These are phyloP conservation scores for Penicillium argentinense DNA, from an alignment of 495 filamentous ascomycete species.

Conservation along the genomic window DNA sequence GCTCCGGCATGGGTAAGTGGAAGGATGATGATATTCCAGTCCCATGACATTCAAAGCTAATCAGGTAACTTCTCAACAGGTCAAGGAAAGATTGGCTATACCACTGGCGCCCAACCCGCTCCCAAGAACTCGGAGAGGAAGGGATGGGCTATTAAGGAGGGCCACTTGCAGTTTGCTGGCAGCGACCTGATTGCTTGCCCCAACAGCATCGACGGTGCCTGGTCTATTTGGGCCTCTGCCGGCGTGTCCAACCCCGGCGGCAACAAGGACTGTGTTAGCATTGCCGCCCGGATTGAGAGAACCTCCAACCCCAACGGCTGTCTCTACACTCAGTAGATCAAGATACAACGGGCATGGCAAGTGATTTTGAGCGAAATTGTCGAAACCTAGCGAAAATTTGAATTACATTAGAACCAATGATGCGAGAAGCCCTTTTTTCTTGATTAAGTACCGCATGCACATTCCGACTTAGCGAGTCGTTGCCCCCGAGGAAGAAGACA, in stretches of 20 bases:
- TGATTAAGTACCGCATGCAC: no score
- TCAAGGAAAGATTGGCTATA: conserved; percentile 52
- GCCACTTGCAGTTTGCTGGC: conserved; percentile 44
- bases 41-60: background rate
- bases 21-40: background rate
- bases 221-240: conserved; percentile 46
- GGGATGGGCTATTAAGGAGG: conserved; percentile 42
- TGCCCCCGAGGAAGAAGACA: no score
- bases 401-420: no score
- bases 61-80: conserved; percentile 25
- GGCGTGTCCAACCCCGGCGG: conserved; percentile 44
- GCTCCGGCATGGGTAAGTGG: conserved; percentile 49
- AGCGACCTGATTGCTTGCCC: conserved; percentile 49
- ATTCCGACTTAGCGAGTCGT: no score
- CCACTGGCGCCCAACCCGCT: conserved; percentile 35
- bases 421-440: no score
- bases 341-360: no score
- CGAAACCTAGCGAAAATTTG: no score
- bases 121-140: conserved; percentile 43
- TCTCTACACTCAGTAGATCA: conserved; percentile 58
- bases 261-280: conserved; percentile 45
- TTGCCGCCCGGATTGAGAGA: conserved; percentile 36
- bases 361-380: no score
- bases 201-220: conserved; percentile 46
- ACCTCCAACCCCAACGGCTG: conserved; percentile 41